Evolutionary conservation across 139 green algal species (phyloP).

Genomic region (Deuterostichococcus epilithicus): DNA sequence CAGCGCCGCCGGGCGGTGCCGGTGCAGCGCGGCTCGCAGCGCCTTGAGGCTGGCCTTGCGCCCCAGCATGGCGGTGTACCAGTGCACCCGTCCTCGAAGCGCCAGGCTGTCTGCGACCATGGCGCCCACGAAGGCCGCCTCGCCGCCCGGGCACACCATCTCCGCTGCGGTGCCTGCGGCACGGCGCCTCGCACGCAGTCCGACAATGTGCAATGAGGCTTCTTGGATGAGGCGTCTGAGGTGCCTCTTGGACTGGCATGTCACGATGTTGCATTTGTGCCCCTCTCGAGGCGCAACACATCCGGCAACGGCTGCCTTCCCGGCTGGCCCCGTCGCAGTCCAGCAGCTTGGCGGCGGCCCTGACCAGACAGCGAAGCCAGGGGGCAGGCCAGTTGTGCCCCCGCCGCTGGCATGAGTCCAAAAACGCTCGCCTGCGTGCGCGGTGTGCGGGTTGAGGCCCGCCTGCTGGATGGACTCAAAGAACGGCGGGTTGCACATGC

Average conservation of each 20-base stretch:
- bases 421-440: slow-evolving; percentile 51
- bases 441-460: slow-evolving; percentile 75
- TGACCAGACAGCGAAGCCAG: no score
- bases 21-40: slow-evolving; percentile 51
- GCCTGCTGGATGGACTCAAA: slow-evolving; percentile 80
- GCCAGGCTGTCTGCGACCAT: slow-evolving; percentile 82
- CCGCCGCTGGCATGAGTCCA: no score
- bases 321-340: no score
- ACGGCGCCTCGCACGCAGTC: no score
- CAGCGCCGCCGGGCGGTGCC: slow-evolving; percentile 43
- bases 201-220: no score
- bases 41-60: slow-evolving; percentile 73
- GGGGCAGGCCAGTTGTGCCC: no score
- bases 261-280: no score
- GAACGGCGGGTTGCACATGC: slow-evolving; percentile 98
- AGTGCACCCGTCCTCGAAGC: slow-evolving; percentile 50
- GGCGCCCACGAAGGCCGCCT: slow-evolving; percentile 77
- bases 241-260: no score
- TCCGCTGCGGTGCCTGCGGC: slow-evolving; percentile 62
- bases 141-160: slow-evolving; percentile 87
- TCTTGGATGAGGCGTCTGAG: no score
- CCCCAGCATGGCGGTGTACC: slow-evolving; percentile 87
- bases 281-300: no score
- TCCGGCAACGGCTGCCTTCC: no score
- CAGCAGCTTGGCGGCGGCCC: no score